phyloP scores from a whole-genome alignment of 495 filamentous ascomycete genomes.

The Aspergillus diversus region DNA sequence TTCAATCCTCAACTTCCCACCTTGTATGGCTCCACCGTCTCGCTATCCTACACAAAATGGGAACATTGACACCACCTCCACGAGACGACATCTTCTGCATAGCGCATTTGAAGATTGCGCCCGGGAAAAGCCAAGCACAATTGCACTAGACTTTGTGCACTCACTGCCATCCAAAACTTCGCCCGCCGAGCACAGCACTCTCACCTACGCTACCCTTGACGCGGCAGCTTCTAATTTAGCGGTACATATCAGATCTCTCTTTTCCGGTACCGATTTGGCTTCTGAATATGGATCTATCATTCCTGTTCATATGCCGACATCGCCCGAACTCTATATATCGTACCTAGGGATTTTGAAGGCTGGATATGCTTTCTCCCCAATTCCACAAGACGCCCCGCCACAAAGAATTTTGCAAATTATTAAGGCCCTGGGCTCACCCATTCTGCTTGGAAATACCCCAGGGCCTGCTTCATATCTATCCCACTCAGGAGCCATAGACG shows the following conservation, averaged over 20 bases:
- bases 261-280: constrained; percentile 2
- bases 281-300: constrained; percentile 46
- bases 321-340: constrained; percentile 69
- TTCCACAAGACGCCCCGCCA: constrained; percentile 70
- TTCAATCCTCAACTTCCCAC: constrained; percentile 31
- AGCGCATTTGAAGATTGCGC: constrained; percentile 32
- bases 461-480: constrained; percentile 18
- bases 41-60: constrained; percentile 10
- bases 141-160: constrained; percentile 35
- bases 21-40: constrained; percentile 27
- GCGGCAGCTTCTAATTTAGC: constrained; percentile 28
- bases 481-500: neutral
- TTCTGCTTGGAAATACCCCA: constrained; percentile 48
- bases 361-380: constrained; percentile 76
- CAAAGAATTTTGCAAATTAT: constrained; percentile 72
- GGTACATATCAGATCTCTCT: constrained; percentile 21
- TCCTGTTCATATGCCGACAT: constrained; percentile 72
- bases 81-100: constrained; percentile 27
- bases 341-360: constrained; percentile 72
- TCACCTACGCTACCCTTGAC: constrained; percentile 31
- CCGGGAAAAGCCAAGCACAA: constrained; percentile 25
- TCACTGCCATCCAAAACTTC: constrained; percentile 22
- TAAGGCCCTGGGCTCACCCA: constrained; percentile 58
- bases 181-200: constrained; percentile 26
- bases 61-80: constrained; percentile 1